Base-by-base conservation (phyloP, 768 basidiomycete species). In the Boletus rubroflammeus region DNA sequence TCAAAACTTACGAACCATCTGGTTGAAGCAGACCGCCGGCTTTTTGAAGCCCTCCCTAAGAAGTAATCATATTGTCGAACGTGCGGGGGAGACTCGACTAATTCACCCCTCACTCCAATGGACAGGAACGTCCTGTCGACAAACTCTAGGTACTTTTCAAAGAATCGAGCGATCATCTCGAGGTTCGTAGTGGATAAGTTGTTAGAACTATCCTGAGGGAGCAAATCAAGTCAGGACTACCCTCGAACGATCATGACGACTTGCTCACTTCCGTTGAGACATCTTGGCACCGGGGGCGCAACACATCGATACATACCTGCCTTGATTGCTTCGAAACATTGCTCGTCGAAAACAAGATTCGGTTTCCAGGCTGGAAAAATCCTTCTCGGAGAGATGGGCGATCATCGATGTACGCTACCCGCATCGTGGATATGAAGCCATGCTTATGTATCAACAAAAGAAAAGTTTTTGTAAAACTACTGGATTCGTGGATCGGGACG, bases 401-500 rank as follows among this genome's bases (percentile, higher is more conserved):
- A n/a, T n/a, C n/a, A n/a, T n/a, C n/a, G n/a, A 29, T 11, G 36
- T 19, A 17, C 6, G 19, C 19, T 29, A 56, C 64, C 19, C 58
- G 81, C 71, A 81, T 85, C 75, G 84, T 79, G 63, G 76, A 70
- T 81, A 83, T 81, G 44, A 84, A 69, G 0, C 83, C 83, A 62
- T 80, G 76, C 72, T 68, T 68, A 15, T 25, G 23, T 25, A 25
- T 32, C 23, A 5, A 21, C n/a, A 21, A 50, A n/a, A 10, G 19
- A 21, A 13, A 34, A 25, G 21, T 44, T 3, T 36, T 21, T 11
- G 9, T 32, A 39, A 26, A 41, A 28, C n/a, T 38, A 28, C n/a
- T 38, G 31, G 23, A 36, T 26, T 19, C 14, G 13, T 5, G 14
- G 26, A 43, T 13, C 10, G 4, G 26, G 23, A 29, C 73, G 55